Base-by-base conservation (phyloP, 139 green algal genomes). In the Ettlia oleoabundans region DNA sequence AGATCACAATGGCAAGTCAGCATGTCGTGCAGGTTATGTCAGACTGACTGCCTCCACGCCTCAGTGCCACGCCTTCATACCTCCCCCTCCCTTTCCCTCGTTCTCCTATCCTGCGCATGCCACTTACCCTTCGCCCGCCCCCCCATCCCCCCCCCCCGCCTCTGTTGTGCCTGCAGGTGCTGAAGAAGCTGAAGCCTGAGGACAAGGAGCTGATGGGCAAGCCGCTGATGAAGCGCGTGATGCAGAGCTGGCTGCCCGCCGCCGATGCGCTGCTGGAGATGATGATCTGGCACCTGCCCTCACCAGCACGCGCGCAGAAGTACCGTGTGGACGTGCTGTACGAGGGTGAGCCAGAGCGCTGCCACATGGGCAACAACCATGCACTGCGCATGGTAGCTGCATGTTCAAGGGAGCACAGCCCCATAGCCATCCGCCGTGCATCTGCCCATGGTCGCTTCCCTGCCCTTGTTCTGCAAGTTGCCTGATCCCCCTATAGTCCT, bases 241-340 rank as follows among this genome's bases (percentile, higher is more conserved):
- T 97, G 96, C 95, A 98, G 93, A 86, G 85, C 38, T 65, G 71
- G 96, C 93, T 99, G 81, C 96, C 96, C 53, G 96, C 96, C 72
- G 81, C 92, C 87, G 88, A 91, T 43, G 97, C 97, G 22, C 93
- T 99, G 82, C 94, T 99, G 86, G 97, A 99, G 93, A 99, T 99
- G 97, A 99, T 99, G 91, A 97, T 99, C 85, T 98, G 89, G 33
- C 89, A 95, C 88, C 89, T 96, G 87, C 93, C 92, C 58, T 94
- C 89, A 7, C 93, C 93, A 47, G 91, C 90, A 67, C 94, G 81
- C 69, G 97, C 97, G 3, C 97, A 99, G 93, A 94, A 91, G 90
- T 99, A 99, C 94, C 92, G 97, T 68, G 96, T 97, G 84, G 97
- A 99, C 87, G 97, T 93, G 53, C 90, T 99, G 82, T 99, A 99